Evolutionary conservation across 148 eudicot species (phyloP), one percentile per base, ranked within the genome.

Genomic region (Vaccinium corymbosum): DNA sequence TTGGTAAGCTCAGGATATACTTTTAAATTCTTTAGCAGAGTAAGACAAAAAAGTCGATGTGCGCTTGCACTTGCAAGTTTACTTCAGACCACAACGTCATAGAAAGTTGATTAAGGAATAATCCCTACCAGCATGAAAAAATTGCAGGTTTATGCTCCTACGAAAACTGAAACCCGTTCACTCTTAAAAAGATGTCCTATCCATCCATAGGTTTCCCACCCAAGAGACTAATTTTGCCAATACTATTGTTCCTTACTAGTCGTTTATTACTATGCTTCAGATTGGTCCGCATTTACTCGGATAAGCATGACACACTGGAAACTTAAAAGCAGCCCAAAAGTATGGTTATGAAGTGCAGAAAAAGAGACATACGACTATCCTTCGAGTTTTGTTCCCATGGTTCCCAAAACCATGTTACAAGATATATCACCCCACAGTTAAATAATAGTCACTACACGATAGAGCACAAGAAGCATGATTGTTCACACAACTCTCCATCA

Each of bases 21-120:
- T 56, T 61, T 61, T 66, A 29, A 25, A 7, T 66, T 25, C 1
- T 25, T 66, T 22, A 66, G 3, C 27, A 66, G 32, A 66, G 10
- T 32, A 66, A 66, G 22, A 8, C 11, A 14, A 42, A 16, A 80
- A 25, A 61, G 38, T 22, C 46, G 35, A 61, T 61, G n/a, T 80
- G 38, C 71, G 6, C 42, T 42, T 80, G 38, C 71, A n/a, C n/a
- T 32, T 80, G 53, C 72, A 61, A 80, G 82, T 56, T 55, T 56
- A 57, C 61, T 38, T 80, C 19, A 11, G 46, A 38, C 20, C 38
- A 35, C 62, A 77, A 52, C 61, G 73, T 38, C 52, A 25, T 4
- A 80, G n/a, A 59, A 12, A 38, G 68, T 27, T 56, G 7, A 42
- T 59, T 46, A n/a, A n/a, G 10, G 20, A 80, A 42, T 16, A 80